phyloP scores from a whole-genome alignment of 495 filamentous ascomycete species.

The Annulohypoxylon nitens region DNA sequence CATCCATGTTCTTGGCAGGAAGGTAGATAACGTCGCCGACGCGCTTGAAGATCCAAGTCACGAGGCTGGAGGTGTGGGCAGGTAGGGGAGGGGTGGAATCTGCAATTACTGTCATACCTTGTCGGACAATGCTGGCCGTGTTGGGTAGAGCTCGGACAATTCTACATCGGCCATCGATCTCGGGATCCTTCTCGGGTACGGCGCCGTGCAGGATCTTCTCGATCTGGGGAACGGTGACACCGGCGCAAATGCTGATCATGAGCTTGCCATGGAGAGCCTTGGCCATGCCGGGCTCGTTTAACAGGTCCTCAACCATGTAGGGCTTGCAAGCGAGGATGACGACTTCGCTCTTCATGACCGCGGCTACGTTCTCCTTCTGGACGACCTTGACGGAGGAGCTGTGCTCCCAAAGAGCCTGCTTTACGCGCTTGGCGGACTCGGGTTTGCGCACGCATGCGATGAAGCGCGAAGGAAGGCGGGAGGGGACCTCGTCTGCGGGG shows the following conservation, averaged over 20 bases:
- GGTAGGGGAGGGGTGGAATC: conserved; percentile 70
- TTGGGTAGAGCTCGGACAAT: conserved; percentile 86
- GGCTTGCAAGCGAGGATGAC: conserved; percentile 85
- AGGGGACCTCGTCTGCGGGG: conserved; percentile 63
- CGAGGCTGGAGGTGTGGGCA: conserved; percentile 62
- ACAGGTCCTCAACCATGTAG: conserved; percentile 74
- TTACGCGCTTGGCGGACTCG: conserved; percentile 73
- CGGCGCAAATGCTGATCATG: conserved; percentile 86
- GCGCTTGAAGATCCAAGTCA: conserved; percentile 81
- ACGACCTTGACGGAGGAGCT: conserved; percentile 59
- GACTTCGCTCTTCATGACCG: conserved; percentile 70
- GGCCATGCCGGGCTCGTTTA: conserved; percentile 73
- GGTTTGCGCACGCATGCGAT: conserved; percentile 79
- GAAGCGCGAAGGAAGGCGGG: conserved; percentile 75
- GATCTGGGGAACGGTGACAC: conserved; percentile 77
- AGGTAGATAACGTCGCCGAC: conserved; percentile 77
- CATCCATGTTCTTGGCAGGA: conserved; percentile 77
- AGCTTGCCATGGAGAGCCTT: conserved; percentile 82
- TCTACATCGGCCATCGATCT: conserved; percentile 61
- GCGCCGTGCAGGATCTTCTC: conserved; percentile 68
- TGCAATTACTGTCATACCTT: conserved; percentile 84
- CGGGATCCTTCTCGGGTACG: conserved; percentile 51
- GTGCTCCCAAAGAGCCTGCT: conserved; percentile 67
- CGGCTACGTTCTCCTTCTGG: conserved; percentile 69
- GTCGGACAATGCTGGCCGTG: conserved; percentile 75